Percentiles rank a stretch among this genome's conserved stretches.
Evolutionary conservation across 1,284 basidiomycete genomes (phyloP).

Genomic region (Cryptococcus depauperatus): DNA sequence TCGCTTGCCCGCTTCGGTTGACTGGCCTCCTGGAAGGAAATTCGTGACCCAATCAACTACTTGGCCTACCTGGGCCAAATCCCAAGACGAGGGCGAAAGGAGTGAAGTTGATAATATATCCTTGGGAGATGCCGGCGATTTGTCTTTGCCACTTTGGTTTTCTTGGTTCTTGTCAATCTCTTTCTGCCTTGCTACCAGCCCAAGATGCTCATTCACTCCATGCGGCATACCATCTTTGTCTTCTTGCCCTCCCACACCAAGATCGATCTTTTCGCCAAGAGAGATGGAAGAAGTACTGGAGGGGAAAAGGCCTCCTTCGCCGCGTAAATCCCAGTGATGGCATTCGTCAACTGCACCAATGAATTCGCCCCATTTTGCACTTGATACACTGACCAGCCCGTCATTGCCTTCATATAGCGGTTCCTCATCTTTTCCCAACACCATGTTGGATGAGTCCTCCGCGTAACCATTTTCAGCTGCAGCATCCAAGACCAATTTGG

Average conservation of each 20-base stretch:
- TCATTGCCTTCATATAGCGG: conserved; percentile 76
- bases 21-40: conserved; percentile 30
- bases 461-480: conserved; percentile 49
- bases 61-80: conserved; percentile 42
- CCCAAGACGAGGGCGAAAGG: conserved; percentile 20
- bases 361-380: conserved; percentile 88
- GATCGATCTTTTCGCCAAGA: conserved; percentile 25
- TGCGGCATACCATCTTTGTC: conserved; percentile 8
- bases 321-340: conserved; percentile 96
- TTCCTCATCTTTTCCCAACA: conserved; percentile 38
- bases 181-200: conserved; percentile 9
- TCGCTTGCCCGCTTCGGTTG: conserved; percentile 27
- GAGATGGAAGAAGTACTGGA: conserved; percentile 14
- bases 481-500: conserved; percentile 82
- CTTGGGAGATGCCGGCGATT: conserved; percentile 1
- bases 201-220: conserved; percentile 20
- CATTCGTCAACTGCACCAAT: conserved; percentile 80
- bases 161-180: not conserved
- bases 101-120: not conserved
- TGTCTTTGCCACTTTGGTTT: conserved; percentile 9
- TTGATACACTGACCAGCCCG: conserved; percentile 81
- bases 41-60: conserved; percentile 45
- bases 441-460: conserved; percentile 47
- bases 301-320: conserved; percentile 52
- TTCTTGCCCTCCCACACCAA: conserved; percentile 20